Conservation (phyloP, 2,329 filamentous ascomycete species). For the Didymella sp. region DNA sequence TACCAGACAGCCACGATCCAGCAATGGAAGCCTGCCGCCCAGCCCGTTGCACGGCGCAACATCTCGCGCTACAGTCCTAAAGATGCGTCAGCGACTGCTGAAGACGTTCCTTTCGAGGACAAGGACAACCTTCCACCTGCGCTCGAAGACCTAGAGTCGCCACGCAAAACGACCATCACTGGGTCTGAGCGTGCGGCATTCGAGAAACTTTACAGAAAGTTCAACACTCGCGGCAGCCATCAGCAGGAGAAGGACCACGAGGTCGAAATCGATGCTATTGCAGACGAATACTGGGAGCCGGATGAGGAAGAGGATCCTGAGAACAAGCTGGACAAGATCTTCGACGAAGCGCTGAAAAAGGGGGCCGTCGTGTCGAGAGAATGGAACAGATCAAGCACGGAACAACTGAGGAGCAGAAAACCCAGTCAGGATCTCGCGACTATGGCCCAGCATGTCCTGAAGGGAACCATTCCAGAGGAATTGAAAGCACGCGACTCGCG, state of each 20-base stretch:
- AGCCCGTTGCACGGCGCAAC: slow-evolving; percentile 30
- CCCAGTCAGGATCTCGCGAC: slow-evolving; percentile 20
- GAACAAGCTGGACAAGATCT: slow-evolving; percentile 39
- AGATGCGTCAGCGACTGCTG: slow-evolving; percentile 59
- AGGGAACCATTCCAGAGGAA: slow-evolving; percentile 12
- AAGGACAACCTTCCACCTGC: slow-evolving; percentile 51
- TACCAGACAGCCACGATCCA: slow-evolving; percentile 74
- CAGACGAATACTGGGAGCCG: slow-evolving; percentile 43
- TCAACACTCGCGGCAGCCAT: slow-evolving; percentile 30
- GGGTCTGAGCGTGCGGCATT: slow-evolving; percentile 46
- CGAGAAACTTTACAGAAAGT: slow-evolving; percentile 43
- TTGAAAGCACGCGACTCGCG: neutral
- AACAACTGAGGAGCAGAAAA: slow-evolving; percentile 16
- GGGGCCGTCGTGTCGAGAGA: slow-evolving; percentile 12
- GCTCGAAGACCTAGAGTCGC: slow-evolving; percentile 25
- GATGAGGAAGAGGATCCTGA: slow-evolving; percentile 30
- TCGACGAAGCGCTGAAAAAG: slow-evolving; percentile 38
- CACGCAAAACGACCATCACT: slow-evolving; percentile 46
- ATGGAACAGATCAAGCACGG: slow-evolving; percentile 6
- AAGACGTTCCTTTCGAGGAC: slow-evolving; percentile 28
- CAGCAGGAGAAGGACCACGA: slow-evolving; percentile 22
- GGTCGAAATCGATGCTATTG: slow-evolving; percentile 38
- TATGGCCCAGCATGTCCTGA: slow-evolving; percentile 27
- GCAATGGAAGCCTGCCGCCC: slow-evolving; percentile 39
- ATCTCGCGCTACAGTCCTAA: slow-evolving; percentile 36